Conservation (phyloP, 2,329 filamentous ascomycete species). For the Colletotrichum sojae region DNA sequence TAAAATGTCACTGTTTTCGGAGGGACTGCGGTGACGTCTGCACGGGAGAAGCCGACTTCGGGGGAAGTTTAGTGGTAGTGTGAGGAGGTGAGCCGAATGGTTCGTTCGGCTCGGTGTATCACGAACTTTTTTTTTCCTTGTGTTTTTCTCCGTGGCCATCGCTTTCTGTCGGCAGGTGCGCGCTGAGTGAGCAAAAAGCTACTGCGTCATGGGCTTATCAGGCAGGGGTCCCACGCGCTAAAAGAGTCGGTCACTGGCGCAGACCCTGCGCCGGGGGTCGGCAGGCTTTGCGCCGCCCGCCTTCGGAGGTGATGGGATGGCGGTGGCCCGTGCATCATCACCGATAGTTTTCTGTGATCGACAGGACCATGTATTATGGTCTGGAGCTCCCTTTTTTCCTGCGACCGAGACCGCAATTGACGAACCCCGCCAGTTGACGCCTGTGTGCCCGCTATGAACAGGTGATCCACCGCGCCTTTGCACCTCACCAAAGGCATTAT, state of each 20-base stretch:
- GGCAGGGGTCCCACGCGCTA: constrained; percentile 31
- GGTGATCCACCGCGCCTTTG: constrained; percentile 18
- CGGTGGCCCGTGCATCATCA: constrained; percentile 13
- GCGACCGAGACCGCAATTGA: neutral
- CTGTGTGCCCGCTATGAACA: constrained; percentile 28
- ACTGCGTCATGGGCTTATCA: constrained; percentile 33
- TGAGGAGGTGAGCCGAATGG: constrained; percentile 27
- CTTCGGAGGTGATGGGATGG: constrained; percentile 4
- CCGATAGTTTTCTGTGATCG: constrained; percentile 22
- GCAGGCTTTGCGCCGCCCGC: constrained; percentile 27
- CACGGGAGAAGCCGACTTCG: constrained; percentile 30
- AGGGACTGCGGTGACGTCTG: constrained; percentile 21
- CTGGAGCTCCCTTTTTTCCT: constrained; percentile 1
- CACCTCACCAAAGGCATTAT: constrained; percentile 6
- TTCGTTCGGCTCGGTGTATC: constrained; percentile 34
- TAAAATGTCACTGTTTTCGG: constrained; percentile 21
- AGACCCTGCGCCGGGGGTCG: constrained; percentile 20
- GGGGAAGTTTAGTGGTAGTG: constrained; percentile 5
- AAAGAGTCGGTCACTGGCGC: neutral
- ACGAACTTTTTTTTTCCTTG: constrained; percentile 28
- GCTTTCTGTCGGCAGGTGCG: constrained; percentile 21
- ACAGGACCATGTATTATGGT: neutral
- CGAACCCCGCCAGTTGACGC: neutral
- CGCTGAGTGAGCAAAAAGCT: constrained; percentile 10
- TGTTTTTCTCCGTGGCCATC: constrained; percentile 10